A percentile compares a stretch with the other conserved stretches of the same genome.
Conservation (phyloP, 495 filamentous ascomycete species). For the Hyaloscypha finlandica region DNA sequence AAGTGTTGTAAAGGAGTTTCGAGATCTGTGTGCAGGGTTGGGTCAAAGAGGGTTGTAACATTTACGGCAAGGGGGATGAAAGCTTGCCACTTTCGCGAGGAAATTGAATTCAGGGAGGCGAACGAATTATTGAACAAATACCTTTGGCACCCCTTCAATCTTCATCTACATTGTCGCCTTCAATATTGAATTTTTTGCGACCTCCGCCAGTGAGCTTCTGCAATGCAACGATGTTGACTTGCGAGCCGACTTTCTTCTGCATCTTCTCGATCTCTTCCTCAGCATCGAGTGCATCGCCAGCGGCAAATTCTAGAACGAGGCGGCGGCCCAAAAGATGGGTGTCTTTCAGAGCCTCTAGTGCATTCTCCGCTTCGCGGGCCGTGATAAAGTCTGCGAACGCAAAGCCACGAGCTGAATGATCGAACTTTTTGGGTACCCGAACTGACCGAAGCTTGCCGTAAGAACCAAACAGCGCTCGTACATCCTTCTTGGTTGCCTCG, state of each 20-base stretch:
- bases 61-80: slow-evolving; percentile 1
- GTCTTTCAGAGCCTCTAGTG: slow-evolving; percentile 84
- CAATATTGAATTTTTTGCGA: slow-evolving; percentile 86
- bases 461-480: slow-evolving; percentile 77
- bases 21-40: slow-evolving; percentile 2
- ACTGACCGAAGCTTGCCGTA: slow-evolving; percentile 93
- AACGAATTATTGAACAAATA: slow-evolving; percentile 16
- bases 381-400: slow-evolving; percentile 97
- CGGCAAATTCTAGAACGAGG: slow-evolving; percentile 87
- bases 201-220: slow-evolving; percentile 80
- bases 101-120: slow-evolving; percentile 14
- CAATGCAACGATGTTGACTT: slow-evolving; percentile 84
- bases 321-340: slow-evolving; percentile 90
- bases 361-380: slow-evolving; percentile 88
- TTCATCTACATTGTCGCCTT: slow-evolving; percentile 26
- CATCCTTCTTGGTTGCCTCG: slow-evolving; percentile 85
- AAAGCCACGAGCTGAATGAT: slow-evolving; percentile 83
- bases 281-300: slow-evolving; percentile 80
- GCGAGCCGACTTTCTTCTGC: slow-evolving; percentile 88
- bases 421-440: slow-evolving; percentile 92
- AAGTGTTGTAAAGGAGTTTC: slow-evolving; percentile 1
- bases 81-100: slow-evolving; percentile 4
- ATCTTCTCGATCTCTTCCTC: slow-evolving; percentile 96
- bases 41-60: not conserved
- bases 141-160: slow-evolving; percentile 23